These are phyloP conservation scores for Penicillium sp. DNA, from an alignment of 2,329 filamentous ascomycete species.

Conservation along the genomic window DNA sequence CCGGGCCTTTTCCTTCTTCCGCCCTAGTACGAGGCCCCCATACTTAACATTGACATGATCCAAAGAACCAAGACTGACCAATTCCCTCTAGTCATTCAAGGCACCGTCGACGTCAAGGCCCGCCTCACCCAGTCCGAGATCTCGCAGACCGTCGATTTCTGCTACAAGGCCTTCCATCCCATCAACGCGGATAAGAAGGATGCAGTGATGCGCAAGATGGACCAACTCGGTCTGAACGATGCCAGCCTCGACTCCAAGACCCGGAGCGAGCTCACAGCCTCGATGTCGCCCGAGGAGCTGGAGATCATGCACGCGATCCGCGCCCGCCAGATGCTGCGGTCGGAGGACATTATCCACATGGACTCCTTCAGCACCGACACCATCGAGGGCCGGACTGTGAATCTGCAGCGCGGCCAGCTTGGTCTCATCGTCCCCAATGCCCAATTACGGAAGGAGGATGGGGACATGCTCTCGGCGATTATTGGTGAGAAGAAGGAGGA, in stretches of 20 bases:
- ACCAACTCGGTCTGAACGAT: not conserved
- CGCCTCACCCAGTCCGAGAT: slow-evolving; percentile 22
- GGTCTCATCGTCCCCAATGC: too few relatives aligned
- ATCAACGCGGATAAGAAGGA: slow-evolving; percentile 1
- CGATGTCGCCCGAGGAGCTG: slow-evolving; percentile 2
- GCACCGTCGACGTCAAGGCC: slow-evolving; percentile 20
- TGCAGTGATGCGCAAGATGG: slow-evolving; percentile 3
- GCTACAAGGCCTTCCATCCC: slow-evolving; percentile 5
- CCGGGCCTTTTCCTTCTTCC: slow-evolving; percentile 43
- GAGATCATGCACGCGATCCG: slow-evolving; percentile 30
- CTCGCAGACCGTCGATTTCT: slow-evolving; percentile 25
- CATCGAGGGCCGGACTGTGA: too few relatives aligned
- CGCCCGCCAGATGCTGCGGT: slow-evolving; percentile 32
- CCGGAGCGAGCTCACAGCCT: not conserved
- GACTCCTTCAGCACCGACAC: slow-evolving; percentile 33
- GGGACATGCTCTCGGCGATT: too few relatives aligned
- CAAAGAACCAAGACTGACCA: slow-evolving; percentile 1
- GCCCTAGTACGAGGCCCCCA: slow-evolving; percentile 35
- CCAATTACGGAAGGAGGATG: too few relatives aligned
- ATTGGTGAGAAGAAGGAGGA: too few relatives aligned
- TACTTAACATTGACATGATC: too few relatives aligned
- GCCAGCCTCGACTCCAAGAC: too few relatives aligned
- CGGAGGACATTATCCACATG: slow-evolving; percentile 36
- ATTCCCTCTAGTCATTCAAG: slow-evolving; percentile 28
- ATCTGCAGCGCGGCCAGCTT: too few relatives aligned